Conservation (phyloP, 2,329 filamentous ascomycete genomes). For the Scytalidium sp. region DNA sequence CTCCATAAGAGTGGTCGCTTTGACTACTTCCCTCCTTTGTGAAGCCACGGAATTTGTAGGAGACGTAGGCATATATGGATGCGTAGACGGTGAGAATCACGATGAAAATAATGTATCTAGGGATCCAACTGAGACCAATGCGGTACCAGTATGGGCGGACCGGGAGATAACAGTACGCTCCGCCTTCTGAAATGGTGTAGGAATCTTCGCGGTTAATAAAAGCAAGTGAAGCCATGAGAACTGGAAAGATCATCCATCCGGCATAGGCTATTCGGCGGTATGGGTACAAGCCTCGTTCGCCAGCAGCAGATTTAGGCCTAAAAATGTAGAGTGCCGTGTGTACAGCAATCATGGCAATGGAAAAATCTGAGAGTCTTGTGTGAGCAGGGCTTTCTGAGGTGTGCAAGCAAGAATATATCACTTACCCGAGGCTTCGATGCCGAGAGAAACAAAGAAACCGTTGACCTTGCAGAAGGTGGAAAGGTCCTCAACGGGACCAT, state of each 20-base stretch:
- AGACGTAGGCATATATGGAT: constrained; percentile 68
- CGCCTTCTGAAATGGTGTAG: constrained; percentile 55
- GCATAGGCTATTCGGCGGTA: constrained; percentile 60
- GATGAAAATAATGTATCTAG: constrained; percentile 66
- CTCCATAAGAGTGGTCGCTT: constrained; percentile 5
- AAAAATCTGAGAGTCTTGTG: constrained; percentile 47
- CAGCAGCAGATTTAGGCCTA: constrained; percentile 42
- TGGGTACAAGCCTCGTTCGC: constrained; percentile 65
- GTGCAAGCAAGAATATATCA: constrained; percentile 1
- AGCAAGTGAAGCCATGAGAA: constrained; percentile 58
- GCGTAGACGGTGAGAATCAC: constrained; percentile 63
- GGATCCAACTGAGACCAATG: constrained; percentile 68
- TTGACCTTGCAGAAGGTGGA: constrained; percentile 63
- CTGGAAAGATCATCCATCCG: constrained; percentile 54
- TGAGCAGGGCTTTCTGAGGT: constrained; percentile 3
- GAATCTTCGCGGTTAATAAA: constrained; percentile 54
- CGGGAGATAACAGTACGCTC: constrained; percentile 67
- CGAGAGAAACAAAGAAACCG: constrained; percentile 64
- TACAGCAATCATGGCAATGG: constrained; percentile 69
- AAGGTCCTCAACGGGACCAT: constrained; percentile 45
- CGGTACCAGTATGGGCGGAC: constrained; percentile 66
- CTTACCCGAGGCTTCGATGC: constrained; percentile 62
- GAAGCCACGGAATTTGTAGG: constrained; percentile 30
- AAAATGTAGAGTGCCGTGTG: constrained; percentile 74
- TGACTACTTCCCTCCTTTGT: constrained; percentile 11